Conservation (phyloP, 495 filamentous ascomycete species). For the Choiromyces venosus region DNA sequence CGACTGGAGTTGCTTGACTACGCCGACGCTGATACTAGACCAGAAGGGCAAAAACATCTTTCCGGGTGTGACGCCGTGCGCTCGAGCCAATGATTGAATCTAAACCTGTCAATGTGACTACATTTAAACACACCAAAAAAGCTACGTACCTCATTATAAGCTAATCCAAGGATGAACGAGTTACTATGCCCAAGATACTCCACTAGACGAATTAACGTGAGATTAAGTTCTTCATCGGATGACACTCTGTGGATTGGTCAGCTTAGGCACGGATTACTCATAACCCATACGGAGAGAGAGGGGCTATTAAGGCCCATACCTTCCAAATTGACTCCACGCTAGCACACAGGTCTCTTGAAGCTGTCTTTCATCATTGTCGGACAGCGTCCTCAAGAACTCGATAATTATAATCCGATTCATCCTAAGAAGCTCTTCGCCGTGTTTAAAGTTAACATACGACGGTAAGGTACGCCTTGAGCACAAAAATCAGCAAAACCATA, state of each 20-base stretch:
- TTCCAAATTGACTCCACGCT: slow-evolving; percentile 74
- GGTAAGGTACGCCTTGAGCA: slow-evolving; percentile 56
- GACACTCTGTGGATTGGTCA: slow-evolving; percentile 49
- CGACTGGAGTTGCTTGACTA: slow-evolving; percentile 71
- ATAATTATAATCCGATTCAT: slow-evolving; percentile 65
- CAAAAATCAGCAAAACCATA: slow-evolving; percentile 39
- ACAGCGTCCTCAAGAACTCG: slow-evolving; percentile 62
- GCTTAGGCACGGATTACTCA: slow-evolving; percentile 5
- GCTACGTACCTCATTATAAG: slow-evolving; percentile 67
- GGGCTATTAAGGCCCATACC: slow-evolving; percentile 44
- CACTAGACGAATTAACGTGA: slow-evolving; percentile 73
- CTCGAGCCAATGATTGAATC: slow-evolving; percentile 55
- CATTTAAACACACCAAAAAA: slow-evolving; percentile 1
- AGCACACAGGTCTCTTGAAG: slow-evolving; percentile 78
- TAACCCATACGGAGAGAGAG: slow-evolving; percentile 32
- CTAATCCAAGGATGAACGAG: slow-evolving; percentile 66
- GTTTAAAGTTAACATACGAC: slow-evolving; percentile 56
- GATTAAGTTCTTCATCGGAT: slow-evolving; percentile 71
- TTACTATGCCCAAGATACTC: slow-evolving; percentile 83
- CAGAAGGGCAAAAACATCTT: slow-evolving; percentile 79
- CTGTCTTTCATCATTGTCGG: slow-evolving; percentile 57
- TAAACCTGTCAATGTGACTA: slow-evolving; percentile 24
- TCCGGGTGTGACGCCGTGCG: slow-evolving; percentile 54
- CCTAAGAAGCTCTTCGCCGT: slow-evolving; percentile 48
- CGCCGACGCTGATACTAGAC: slow-evolving; percentile 69